These are phyloP conservation scores for Tylopilus vinaceipallidus DNA, from an alignment of 768 basidiomycete genomes.

Conservation along the genomic window DNA sequence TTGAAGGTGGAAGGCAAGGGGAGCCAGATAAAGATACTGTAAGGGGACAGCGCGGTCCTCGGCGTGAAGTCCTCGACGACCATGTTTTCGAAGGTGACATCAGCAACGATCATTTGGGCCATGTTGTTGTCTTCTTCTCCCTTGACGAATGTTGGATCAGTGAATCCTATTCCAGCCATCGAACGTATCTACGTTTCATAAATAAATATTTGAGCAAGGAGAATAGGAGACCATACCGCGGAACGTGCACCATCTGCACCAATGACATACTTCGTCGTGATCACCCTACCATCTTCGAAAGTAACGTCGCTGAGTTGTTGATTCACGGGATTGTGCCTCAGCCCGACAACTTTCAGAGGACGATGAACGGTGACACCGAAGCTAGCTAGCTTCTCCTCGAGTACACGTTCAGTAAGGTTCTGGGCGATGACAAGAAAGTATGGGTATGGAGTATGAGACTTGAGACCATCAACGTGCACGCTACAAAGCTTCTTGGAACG, in stretches of 20 bases:
- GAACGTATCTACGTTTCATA: constrained; percentile 38
- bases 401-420: constrained; percentile 40
- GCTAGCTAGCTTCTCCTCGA: constrained; percentile 34
- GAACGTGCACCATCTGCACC: too few species aligned
- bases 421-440: constrained; percentile 46
- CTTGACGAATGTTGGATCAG: constrained; percentile 38
- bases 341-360: constrained; percentile 38
- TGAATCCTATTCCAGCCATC: constrained; percentile 40
- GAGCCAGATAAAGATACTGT: constrained; percentile 35
- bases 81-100: constrained; percentile 36
- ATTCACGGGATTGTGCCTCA: constrained; percentile 33
- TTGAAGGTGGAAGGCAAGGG: constrained; percentile 35
- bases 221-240: constrained; percentile 5
- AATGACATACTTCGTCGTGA: constrained; percentile 49
- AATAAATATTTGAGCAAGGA: not conserved
- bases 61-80: constrained; percentile 2
- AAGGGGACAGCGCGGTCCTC: constrained; percentile 25
- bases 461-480: constrained; percentile 35
- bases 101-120: constrained; percentile 45
- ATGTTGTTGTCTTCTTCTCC: constrained; percentile 30
- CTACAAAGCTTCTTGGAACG: constrained; percentile 28
- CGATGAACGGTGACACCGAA: constrained; percentile 35
- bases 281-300: constrained; percentile 45
- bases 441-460: constrained; percentile 42
- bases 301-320: constrained; percentile 35